Percentiles rank a stretch among this genome's conserved stretches.
Conservation (phyloP, 768 basidiomycete genomes). For the Termitomyces sp. region DNA sequence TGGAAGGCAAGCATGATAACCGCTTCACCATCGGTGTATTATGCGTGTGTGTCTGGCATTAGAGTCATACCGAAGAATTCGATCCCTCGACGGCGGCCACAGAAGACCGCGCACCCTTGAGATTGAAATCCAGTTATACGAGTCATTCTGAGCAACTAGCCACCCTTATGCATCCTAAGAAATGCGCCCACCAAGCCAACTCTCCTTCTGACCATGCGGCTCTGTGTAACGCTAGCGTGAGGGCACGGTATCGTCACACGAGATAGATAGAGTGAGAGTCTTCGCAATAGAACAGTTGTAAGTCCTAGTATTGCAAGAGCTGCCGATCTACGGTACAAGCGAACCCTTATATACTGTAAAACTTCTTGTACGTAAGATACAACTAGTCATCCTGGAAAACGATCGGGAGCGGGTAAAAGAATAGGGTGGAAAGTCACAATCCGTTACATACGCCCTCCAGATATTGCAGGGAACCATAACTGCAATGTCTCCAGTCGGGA, state of each 20-base stretch:
- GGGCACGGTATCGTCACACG: no score
- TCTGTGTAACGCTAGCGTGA: no score
- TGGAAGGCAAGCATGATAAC: constrained; percentile 94
- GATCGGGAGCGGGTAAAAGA: no score
- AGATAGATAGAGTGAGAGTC: no score
- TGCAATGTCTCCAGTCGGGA: no score
- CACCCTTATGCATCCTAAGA: constrained; percentile 1
- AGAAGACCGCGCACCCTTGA: no score
- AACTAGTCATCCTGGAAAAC: no score
- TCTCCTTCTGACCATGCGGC: not conserved
- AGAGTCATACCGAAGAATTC: not conserved
- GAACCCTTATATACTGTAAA: not conserved
- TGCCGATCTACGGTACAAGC: not conserved
- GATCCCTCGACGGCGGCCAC: not conserved
- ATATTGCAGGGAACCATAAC: no score
- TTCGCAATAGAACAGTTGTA: no score
- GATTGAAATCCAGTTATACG: not conserved
- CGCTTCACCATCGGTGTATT: constrained; percentile 69
- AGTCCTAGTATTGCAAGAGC: no score
- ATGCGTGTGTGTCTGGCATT: no score
- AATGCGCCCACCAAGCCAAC: constrained; percentile 1
- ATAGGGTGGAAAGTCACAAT: not conserved
- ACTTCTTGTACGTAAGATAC: not conserved
- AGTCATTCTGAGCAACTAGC: no score
- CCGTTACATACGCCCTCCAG: not conserved